Percentiles rank a stretch among this genome's conserved stretches.
Evolutionary conservation across 2,329 filamentous ascomycete genomes (phyloP).

Genomic region (Alternaria brassicae): DNA sequence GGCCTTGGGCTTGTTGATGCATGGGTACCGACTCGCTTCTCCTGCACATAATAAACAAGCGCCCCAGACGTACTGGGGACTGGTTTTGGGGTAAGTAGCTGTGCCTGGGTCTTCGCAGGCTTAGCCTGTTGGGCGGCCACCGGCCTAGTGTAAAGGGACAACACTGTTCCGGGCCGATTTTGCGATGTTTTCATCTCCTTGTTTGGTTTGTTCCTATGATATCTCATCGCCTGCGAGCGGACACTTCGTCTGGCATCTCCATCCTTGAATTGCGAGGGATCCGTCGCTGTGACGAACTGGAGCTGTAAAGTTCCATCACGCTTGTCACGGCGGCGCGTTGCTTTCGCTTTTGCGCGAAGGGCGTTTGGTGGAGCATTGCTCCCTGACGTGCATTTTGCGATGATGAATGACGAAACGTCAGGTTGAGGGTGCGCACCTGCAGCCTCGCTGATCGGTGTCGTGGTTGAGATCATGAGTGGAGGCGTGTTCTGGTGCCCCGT

Average conservation of each 20-base stretch:
- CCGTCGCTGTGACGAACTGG: constrained; percentile 43
- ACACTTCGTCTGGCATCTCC: constrained; percentile 36
- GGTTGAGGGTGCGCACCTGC: neutral
- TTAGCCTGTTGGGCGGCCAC: neutral
- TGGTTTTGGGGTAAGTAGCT: neutral
- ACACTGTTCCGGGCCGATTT: neutral
- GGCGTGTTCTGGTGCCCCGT: neutral
- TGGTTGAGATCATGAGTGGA: neutral
- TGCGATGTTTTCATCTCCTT: neutral
- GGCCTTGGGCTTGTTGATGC: neutral
- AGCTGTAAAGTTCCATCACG: constrained; percentile 37
- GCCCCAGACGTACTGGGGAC: neutral
- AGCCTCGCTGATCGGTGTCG: neutral
- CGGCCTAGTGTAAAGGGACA: neutral
- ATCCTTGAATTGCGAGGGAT: constrained; percentile 43
- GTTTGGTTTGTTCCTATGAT: constrained; percentile 34
- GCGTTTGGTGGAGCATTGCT: neutral
- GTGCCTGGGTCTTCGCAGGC: neutral
- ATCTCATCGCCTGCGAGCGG: constrained; percentile 46
- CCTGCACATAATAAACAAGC: neutral
- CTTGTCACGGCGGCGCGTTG: constrained; percentile 26
- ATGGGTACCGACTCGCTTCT: neutral
- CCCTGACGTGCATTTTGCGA: neutral
- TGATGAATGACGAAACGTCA: accelerated
- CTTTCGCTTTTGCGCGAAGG: constrained; percentile 6